Evolutionary conservation across 352 stramenopile species (phyloP), one percentile per base, ranked within the genome.

Genomic region (Paralagenidium karlingii): DNA sequence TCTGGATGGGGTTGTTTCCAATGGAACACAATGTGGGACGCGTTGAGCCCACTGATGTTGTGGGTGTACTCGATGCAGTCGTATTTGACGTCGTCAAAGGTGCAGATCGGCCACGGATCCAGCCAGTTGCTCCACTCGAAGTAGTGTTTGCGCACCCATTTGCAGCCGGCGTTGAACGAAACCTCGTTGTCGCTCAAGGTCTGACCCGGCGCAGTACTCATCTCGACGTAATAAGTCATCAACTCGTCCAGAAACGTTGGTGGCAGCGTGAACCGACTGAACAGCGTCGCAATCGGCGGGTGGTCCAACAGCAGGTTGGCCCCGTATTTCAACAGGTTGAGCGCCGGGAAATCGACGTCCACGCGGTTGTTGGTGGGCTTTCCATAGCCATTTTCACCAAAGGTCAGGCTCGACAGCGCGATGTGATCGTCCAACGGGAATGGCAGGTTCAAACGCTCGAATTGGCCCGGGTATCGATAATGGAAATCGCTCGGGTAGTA

Each of bases 361-460:
- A 82, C 38, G 0, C 49, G 55, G 13, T 82, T 82, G 10, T 49
- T 43, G 1, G 66, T 78, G 24, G 47, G 45, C 3, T 54, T 24
- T 1, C 62, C 65, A 12, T 69, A 80, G 0, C 68, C 63, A 28
- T 63, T 47, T 31, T 82, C 68, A 2, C 66, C 68, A 26, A 63
- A 80, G 3, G 49, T 43, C 10, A 40, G 49, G 0, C 60, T 75
- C 3, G 49, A 50, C 0, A 57, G 13, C 8, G 53, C 55, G 0
- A 80, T 50, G 3, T 46, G 45, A 15, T 57, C 63, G 0, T 63
- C 53, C 0, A 53, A 28, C 0, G 58, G 40, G 1, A 38, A 49
- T 8, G 68, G 68, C 21, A 79, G 37, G n/a, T 58, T 58, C 5
- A 82, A 49, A 3, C 65, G 60, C n/a, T 68, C 30, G 19, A 80